Conservation (phyloP, 176 grass and related monocot genomes). For the Leersia perrieri region DNA sequence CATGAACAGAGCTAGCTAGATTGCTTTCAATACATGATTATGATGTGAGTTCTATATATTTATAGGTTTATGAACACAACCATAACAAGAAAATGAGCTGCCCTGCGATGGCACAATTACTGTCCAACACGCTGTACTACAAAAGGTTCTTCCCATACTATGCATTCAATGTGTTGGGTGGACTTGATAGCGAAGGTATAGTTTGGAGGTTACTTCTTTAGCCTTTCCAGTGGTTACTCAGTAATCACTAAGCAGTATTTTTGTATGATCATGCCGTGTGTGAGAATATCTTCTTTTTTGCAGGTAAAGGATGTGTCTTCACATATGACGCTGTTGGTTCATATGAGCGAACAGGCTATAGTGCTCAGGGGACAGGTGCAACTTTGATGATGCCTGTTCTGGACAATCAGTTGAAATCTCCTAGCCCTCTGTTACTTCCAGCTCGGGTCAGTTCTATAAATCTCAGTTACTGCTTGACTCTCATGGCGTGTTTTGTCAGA, state of each 20-base stretch:
- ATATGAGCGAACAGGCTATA: conserved; percentile 64
- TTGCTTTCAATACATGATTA: neutral
- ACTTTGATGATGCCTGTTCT: conserved; percentile 59
- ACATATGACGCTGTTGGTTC: conserved; percentile 76
- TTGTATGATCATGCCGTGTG: neutral
- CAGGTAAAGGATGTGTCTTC: conserved; percentile 75
- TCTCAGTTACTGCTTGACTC: neutral
- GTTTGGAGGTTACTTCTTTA: neutral
- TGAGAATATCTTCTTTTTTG: neutral
- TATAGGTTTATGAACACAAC: conserved; percentile 56
- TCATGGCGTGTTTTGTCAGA: neutral
- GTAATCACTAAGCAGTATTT: neutral
- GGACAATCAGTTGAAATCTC: conserved; percentile 64
- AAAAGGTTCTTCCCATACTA: conserved; percentile 72
- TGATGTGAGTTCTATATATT: neutral
- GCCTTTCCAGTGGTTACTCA: neutral
- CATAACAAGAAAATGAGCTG: conserved; percentile 84
- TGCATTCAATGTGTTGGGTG: conserved; percentile 62
- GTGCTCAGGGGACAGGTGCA: conserved; percentile 64
- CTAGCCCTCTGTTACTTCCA: conserved; percentile 58
- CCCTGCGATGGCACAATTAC: conserved; percentile 61
- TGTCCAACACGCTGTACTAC: conserved; percentile 69
- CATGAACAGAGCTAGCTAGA: neutral
- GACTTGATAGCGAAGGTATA: conserved; percentile 59
- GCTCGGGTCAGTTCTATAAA: conserved; percentile 39